Evolutionary conservation across 305 asterid species (phyloP).

Genomic region (Withania somnifera): DNA sequence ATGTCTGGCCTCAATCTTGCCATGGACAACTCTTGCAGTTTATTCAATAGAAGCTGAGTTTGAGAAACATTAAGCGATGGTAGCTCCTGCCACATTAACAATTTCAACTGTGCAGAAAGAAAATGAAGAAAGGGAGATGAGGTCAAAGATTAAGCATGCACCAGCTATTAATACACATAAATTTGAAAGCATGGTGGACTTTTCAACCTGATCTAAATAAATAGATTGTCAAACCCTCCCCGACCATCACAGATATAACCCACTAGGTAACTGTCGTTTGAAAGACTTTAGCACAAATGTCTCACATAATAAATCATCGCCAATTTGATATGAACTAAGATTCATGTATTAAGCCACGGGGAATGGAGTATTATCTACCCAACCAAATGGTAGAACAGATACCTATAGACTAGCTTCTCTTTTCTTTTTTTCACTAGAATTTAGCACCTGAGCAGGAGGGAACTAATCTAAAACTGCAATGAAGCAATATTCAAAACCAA

Average conservation of each 20-base stretch:
- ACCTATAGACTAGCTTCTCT: neutral
- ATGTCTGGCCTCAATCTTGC: constrained; percentile 76
- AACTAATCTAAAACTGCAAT: neutral
- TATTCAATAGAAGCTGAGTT: constrained; percentile 61
- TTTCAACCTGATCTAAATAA: neutral
- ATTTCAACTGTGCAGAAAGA: constrained; percentile 46
- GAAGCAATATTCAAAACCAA: neutral
- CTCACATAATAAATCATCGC: neutral
- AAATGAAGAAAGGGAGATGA: neutral
- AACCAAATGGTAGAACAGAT: neutral
- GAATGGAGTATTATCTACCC: neutral
- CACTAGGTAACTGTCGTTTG: neutral
- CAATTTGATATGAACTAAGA: neutral
- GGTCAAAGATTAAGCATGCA: neutral
- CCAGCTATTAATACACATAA: neutral
- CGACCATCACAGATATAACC: neutral
- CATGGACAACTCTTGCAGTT: constrained; percentile 80
- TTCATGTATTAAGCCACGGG: neutral
- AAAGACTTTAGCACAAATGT: neutral
- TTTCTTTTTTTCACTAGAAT: neutral
- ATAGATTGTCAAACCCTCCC: neutral
- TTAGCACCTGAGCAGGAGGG: neutral
- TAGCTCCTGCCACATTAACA: constrained; percentile 64
- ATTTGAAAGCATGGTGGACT: neutral
- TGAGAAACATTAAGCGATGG: constrained; percentile 69